Conservation (phyloP, 2,329 filamentous ascomycete genomes). For the Penicillium expansum region DNA sequence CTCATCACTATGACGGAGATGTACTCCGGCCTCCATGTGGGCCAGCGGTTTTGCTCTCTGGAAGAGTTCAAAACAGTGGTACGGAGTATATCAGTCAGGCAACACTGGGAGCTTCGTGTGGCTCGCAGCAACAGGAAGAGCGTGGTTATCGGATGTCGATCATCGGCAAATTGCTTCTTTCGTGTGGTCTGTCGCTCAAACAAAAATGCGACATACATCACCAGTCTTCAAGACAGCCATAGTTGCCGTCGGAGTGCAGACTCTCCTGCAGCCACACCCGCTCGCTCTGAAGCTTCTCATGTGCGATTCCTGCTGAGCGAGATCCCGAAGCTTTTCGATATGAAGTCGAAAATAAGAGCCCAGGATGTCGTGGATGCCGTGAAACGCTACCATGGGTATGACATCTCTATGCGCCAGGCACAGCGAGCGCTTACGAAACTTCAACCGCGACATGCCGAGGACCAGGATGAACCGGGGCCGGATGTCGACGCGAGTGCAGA, state of each 20-base stretch:
- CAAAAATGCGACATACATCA: conserved; percentile 42
- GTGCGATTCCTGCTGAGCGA: conserved; percentile 39
- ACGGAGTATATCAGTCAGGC: conserved; percentile 41
- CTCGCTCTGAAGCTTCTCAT: conserved; percentile 42
- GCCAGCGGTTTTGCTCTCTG: conserved; percentile 39
- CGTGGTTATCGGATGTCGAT: conserved; percentile 42
- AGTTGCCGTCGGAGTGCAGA: conserved; percentile 35
- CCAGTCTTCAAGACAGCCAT: conserved; percentile 40
- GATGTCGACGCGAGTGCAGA: conserved; percentile 25
- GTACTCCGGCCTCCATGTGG: conserved; percentile 40
- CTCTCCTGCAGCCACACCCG: conserved; percentile 32
- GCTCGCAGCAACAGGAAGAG: conserved; percentile 43
- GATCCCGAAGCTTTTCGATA: conserved; percentile 42
- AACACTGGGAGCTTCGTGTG: conserved; percentile 43
- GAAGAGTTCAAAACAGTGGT: conserved; percentile 41
- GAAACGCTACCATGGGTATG: conserved; percentile 42
- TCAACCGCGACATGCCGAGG: conserved; percentile 30
- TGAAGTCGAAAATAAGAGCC: conserved; percentile 36
- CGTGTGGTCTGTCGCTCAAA: conserved; percentile 43
- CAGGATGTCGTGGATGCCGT: conserved; percentile 42
- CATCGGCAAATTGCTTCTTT: conserved; percentile 39
- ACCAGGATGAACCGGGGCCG: conserved; percentile 22
- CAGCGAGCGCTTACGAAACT: conserved; percentile 39
- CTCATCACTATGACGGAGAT: conserved; percentile 36
- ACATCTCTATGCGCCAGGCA: conserved; percentile 41